phyloP scores from a whole-genome alignment of 2,329 filamentous ascomycete species.

The Cordyceps tenuipes region DNA sequence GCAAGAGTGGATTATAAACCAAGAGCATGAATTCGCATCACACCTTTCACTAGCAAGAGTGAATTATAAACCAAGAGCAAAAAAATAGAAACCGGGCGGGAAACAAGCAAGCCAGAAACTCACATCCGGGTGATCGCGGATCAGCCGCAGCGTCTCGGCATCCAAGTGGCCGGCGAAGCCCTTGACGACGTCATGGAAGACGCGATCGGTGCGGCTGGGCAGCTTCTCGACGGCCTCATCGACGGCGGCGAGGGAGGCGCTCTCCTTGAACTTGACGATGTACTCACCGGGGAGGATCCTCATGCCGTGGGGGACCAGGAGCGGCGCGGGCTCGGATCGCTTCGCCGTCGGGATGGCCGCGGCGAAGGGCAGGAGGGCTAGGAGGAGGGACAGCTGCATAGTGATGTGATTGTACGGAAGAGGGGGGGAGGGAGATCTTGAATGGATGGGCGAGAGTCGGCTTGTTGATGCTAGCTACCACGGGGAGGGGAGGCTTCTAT shows the following conservation, averaged over 20 bases:
- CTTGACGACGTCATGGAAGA: conserved; percentile 13
- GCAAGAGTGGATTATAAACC: too few species aligned
- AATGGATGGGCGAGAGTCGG: not conserved
- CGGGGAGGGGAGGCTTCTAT: not conserved
- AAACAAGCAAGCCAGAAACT: not conserved
- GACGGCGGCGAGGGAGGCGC: conserved; percentile 8
- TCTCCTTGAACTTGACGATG: conserved; percentile 18
- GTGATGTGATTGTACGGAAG: not conserved
- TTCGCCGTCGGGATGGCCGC: conserved; percentile 4
- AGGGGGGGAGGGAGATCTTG: not conserved
- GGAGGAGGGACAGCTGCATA: not conserved
- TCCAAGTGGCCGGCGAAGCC: conserved; percentile 15
- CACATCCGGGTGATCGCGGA: conserved; percentile 14
- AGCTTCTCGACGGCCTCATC: conserved; percentile 12
- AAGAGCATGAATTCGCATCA: too few species aligned
- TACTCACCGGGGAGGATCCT: conserved; percentile 16
- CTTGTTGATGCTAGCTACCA: not conserved
- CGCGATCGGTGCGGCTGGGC: not conserved
- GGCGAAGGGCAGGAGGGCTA: conserved; percentile 4
- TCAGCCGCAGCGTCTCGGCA: conserved; percentile 7
- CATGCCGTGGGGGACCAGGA: conserved; percentile 10
- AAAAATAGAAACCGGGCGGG: too few species aligned
- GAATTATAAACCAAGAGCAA: too few species aligned
- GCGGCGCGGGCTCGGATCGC: conserved; percentile 14
- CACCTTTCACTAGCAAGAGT: too few species aligned